Base-by-base conservation (phyloP, 176 grass and related monocot genomes). In the Alopecurus myosuroides region DNA sequence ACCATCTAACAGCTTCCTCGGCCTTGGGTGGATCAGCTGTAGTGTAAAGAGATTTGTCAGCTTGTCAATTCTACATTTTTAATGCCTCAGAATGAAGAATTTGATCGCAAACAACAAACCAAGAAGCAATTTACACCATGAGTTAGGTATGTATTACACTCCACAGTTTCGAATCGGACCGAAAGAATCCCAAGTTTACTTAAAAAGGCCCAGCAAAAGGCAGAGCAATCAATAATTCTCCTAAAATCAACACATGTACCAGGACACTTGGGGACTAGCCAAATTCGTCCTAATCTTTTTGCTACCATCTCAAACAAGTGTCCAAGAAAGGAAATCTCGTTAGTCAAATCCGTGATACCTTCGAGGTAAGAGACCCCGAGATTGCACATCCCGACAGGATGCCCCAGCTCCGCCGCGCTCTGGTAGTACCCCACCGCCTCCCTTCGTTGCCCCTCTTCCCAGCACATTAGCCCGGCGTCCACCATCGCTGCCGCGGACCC, bases 401-500 rank as follows among this genome's bases (percentile, higher is more conserved):
- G 84, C 4, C 92, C 89, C 9, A 94, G 87, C 55, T 87, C 84
- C 48, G 92, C 81, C 11, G 92, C 89, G 78, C 72, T 87, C 42
- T 35, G 79, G 62, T 91, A 94, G 85, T 82, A 91, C 5, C 29
- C 81, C 42, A 85, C 63, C 15, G 89, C 92, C 77, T 91, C 87
- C 42, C 53, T 73, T 25, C 85, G 61, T 13, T 75, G 79, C 33
- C 92, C 92, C 12, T 83, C 88, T 19, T 94, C 92, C 92, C 92
- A 91, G 64, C 85, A 94, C 92, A 91, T 82, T 1, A 94, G 82
- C 40, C 92, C 92, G 2, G 89, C 92, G 73, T 94, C 92, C 57
- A 94, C 92, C 92, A 94, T 94, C 48, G 92, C 87, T 5, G 81
- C 84, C 9, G 89, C 87, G 20, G 87, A 94, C 20, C 92, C 92